Conservation (phyloP, 2,329 filamentous ascomycete species). For the Fusarium sp. region DNA sequence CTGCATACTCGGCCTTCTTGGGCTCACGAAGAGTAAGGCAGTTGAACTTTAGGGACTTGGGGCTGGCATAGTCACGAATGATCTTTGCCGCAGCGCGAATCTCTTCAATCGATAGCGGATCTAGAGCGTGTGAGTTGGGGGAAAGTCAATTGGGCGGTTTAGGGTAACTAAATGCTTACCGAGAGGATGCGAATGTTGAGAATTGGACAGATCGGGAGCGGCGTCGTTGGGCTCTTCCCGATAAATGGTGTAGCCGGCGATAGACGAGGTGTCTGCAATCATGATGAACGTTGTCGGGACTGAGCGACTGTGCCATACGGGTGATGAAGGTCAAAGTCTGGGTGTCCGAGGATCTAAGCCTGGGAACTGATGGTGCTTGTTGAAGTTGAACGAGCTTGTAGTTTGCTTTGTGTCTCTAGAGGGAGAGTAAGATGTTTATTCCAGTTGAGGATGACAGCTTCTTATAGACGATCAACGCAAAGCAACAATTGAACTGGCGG, state of each 20-base stretch:
- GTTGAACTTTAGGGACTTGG: slow-evolving; percentile 65
- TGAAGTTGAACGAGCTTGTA: slow-evolving; percentile 3
- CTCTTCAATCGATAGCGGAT: slow-evolving; percentile 69
- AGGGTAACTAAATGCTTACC: slow-evolving; percentile 41
- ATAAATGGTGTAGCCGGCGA: slow-evolving; percentile 63
- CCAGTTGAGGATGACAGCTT: slow-evolving; percentile 37
- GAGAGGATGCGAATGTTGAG: slow-evolving; percentile 56
- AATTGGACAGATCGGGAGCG: slow-evolving; percentile 54
- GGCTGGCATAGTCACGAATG: slow-evolving; percentile 58
- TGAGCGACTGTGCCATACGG: slow-evolving; percentile 51
- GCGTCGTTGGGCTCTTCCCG: slow-evolving; percentile 59
- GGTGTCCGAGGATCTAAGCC: slow-evolving; percentile 15
- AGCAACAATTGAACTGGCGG: slow-evolving; percentile 18
- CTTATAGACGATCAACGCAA: slow-evolving; percentile 44
- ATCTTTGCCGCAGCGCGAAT: slow-evolving; percentile 65
- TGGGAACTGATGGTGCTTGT: neutral
- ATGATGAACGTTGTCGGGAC: slow-evolving; percentile 56
- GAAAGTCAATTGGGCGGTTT: neutral
- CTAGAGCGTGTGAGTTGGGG: slow-evolving; percentile 46
- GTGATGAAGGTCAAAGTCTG: slow-evolving; percentile 11
- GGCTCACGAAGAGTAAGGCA: slow-evolving; percentile 77
- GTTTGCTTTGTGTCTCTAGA: slow-evolving; percentile 5
- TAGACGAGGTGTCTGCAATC: slow-evolving; percentile 60
- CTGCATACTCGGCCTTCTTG: slow-evolving; percentile 73
- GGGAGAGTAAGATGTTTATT: neutral